Evolutionary conservation across 805 yeast genomes (phyloP).

Genomic region (Candida manassasensis): DNA sequence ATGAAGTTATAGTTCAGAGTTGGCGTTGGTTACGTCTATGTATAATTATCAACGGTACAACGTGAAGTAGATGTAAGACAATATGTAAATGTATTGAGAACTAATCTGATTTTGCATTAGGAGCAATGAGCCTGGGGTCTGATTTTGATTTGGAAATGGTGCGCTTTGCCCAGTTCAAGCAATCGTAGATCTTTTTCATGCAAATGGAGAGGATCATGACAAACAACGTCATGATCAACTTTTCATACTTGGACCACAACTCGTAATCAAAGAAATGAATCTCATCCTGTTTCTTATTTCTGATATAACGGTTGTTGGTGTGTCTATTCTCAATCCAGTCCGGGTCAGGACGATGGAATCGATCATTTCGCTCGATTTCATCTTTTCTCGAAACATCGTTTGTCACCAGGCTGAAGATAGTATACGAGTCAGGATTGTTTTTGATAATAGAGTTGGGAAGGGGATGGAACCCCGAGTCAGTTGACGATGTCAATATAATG

Average conservation of each 20-base stretch:
- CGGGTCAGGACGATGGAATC: slow-evolving; percentile 26
- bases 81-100: no score
- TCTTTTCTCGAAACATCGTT: slow-evolving; percentile 44
- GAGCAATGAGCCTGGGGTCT: no score
- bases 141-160: no score
- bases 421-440: slow-evolving; percentile 27
- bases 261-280: slow-evolving; percentile 42
- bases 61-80: no score
- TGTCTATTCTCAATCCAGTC: slow-evolving; percentile 22
- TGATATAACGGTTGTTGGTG: slow-evolving; percentile 27
- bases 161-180: no score
- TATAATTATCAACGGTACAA: no score
- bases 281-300: slow-evolving; percentile 26
- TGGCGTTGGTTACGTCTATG: no score
- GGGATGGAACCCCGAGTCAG: slow-evolving; percentile 24
- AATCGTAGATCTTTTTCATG: slow-evolving; percentile 6
- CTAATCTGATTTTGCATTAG: no score
- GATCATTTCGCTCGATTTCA: slow-evolving; percentile 55
- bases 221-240: slow-evolving; percentile 37
- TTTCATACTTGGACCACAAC: slow-evolving; percentile 48
- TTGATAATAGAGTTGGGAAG: slow-evolving; percentile 25
- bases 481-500: slow-evolving; percentile 47
- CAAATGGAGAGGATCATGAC: slow-evolving; percentile 16
- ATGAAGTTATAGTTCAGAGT: no score
- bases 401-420: slow-evolving; percentile 55